Base-by-base conservation (phyloP, 1,139 yeast genomes). In the Sugiyamaella japonica region DNA sequence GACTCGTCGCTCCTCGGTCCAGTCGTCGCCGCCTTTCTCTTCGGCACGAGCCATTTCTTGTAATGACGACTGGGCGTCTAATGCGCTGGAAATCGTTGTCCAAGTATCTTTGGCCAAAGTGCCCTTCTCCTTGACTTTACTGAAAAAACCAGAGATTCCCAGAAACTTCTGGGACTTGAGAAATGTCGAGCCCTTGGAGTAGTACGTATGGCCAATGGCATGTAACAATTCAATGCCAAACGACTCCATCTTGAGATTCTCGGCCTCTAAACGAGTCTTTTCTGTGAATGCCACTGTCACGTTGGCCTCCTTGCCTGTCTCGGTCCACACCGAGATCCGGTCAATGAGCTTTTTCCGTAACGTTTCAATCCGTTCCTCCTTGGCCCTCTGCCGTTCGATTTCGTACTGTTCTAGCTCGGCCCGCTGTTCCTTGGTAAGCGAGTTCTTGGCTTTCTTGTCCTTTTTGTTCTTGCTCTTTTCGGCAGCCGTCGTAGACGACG, bases 141-240 rank as follows among this genome's bases (percentile, higher is more conserved):
- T 83, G 76, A 91, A 86, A 63, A 93, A 78, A 3, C 98, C 97
- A 7, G 95, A 87, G 66, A 90, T 77, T 1, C 95, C 95, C 62
- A 88, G 77, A 59, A 87, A 82, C 56, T 85, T 84, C 65, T 89
- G 96, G 32, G 90, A 81, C 65, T 83, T 83, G 52, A 84, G 64
- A 58, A 73, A 80, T 13, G 83, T 75, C 42, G 75, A 72, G 1
- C 82, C 88, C 66, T 89, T 89, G 62, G 86, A 78, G 61, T 78
- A 77, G 70, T 91, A 91, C 7, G 88, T 83, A 39, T 79, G 75
- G 15, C 98, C 98, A 56, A 91, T 83, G 0, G 96, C 80, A 67
- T 91, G 97, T 56, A 93, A 78, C 47, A 91, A 85, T 68, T 91
- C 96, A 51, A 90, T 75, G 7, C 98, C 98, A 73, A 91, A 93